A percentile compares a stretch with the other conserved stretches of the same genome.
Evolutionary conservation across 1,139 yeast genomes (phyloP).

Genomic region (Casaregolazyma suthepensis): DNA sequence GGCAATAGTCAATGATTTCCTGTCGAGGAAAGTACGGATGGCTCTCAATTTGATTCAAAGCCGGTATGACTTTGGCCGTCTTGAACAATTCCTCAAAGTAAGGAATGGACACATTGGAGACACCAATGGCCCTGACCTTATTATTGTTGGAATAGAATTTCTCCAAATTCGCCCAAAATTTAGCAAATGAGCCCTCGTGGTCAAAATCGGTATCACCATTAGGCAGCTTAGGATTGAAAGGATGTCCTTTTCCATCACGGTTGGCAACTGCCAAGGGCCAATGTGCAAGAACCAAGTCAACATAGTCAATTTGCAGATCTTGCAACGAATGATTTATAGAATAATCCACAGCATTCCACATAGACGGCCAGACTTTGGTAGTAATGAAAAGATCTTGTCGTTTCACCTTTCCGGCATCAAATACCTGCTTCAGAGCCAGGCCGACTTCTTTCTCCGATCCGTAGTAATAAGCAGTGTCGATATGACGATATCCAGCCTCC

Average conservation of each 20-base stretch:
- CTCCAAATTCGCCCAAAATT: slow-evolving; percentile 53
- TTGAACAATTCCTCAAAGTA: slow-evolving; percentile 44
- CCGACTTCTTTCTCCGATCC: slow-evolving; percentile 51
- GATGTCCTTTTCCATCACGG: slow-evolving; percentile 35
- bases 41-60: slow-evolving; percentile 65
- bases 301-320: slow-evolving; percentile 51
- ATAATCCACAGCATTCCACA: slow-evolving; percentile 1
- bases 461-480: slow-evolving; percentile 55
- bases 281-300: slow-evolving; percentile 67
- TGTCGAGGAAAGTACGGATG: slow-evolving; percentile 65
- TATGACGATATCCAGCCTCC: slow-evolving; percentile 46
- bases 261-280: slow-evolving; percentile 48
- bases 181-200: slow-evolving; percentile 39
- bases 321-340: slow-evolving; percentile 39
- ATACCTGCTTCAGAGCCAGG: slow-evolving; percentile 29
- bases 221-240: slow-evolving; percentile 35
- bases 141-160: slow-evolving; percentile 40
- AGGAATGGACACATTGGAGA: slow-evolving; percentile 42
- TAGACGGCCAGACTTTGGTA: slow-evolving; percentile 36
- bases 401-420: slow-evolving; percentile 19
- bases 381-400: slow-evolving; percentile 45
- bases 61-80: slow-evolving; percentile 46
- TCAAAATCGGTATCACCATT: slow-evolving; percentile 43
- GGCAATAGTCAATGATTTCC: slow-evolving; percentile 52
- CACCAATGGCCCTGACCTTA: slow-evolving; percentile 55